Evolutionary conservation across 345 rosid species (phyloP).

Genomic region (Gynandropsis gynandra): DNA sequence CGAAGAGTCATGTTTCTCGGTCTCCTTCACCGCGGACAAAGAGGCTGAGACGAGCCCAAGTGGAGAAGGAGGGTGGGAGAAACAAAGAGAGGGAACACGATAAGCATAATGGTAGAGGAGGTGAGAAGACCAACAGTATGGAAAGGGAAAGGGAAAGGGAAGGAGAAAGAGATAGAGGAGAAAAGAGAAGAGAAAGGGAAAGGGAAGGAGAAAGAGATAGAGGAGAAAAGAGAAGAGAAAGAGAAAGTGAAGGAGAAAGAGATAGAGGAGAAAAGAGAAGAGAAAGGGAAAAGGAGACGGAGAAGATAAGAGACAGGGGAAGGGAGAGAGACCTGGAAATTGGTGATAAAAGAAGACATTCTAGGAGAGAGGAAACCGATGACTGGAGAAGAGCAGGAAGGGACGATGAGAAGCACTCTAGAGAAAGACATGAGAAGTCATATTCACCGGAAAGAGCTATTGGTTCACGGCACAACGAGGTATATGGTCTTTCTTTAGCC

Average conservation of each 20-base stretch:
- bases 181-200: slow-evolving; percentile 4
- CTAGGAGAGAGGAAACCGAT: slow-evolving; percentile 48
- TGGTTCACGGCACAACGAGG: slow-evolving; percentile 49
- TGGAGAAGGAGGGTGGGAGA: slow-evolving; percentile 44
- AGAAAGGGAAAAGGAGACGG: slow-evolving; percentile 12
- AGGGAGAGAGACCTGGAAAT: no score
- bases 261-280: slow-evolving; percentile 30
- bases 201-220: slow-evolving; percentile 20
- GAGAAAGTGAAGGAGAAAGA: slow-evolving; percentile 20
- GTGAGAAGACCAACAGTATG: slow-evolving; percentile 34
- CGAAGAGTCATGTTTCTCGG: slow-evolving; percentile 29
- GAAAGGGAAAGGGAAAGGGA: slow-evolving; percentile 30
- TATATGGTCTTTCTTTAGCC: slow-evolving; percentile 30
- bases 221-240: slow-evolving; percentile 3
- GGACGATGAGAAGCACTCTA: slow-evolving; percentile 41
- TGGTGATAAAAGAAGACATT: slow-evolving; percentile 44
- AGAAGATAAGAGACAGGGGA: slow-evolving; percentile 40
- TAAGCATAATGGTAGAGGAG: slow-evolving; percentile 33
- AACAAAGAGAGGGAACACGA: slow-evolving; percentile 43
- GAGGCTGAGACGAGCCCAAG: slow-evolving; percentile 48
- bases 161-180: slow-evolving; percentile 13
- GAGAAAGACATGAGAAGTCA: slow-evolving; percentile 51
- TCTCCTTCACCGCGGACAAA: slow-evolving; percentile 75
- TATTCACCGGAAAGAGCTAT: slow-evolving; percentile 21
- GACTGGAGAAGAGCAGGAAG: slow-evolving; percentile 42